These are phyloP conservation scores for Inonotus hispidus DNA, from an alignment of 1,284 basidiomycete species.

Conservation along the genomic window DNA sequence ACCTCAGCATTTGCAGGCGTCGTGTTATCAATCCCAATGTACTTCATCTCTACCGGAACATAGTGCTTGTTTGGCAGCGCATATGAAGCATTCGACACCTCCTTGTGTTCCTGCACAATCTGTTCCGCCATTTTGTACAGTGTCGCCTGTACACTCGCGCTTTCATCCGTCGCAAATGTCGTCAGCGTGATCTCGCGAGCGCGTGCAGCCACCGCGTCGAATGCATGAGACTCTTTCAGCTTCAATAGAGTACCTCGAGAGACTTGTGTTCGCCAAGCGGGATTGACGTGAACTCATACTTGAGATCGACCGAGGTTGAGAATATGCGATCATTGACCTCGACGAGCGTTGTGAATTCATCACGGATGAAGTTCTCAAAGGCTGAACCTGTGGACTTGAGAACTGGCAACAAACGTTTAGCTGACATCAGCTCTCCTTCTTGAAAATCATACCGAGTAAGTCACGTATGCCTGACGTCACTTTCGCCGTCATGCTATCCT, in stretches of 20 bases:
- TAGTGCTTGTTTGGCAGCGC: slow-evolving; percentile 93
- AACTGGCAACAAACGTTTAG: slow-evolving; percentile 41
- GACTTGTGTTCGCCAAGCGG: slow-evolving; percentile 1
- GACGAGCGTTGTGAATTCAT: slow-evolving; percentile 84
- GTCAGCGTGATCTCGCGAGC: slow-evolving; percentile 71
- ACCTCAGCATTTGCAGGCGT: slow-evolving; percentile 71
- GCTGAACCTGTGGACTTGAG: slow-evolving; percentile 88
- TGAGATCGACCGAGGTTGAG: slow-evolving; percentile 75
- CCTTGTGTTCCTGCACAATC: slow-evolving; percentile 62
- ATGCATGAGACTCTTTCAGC: slow-evolving; percentile 50
- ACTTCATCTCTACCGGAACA: slow-evolving; percentile 76
- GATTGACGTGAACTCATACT: slow-evolving; percentile 51
- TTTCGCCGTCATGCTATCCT: slow-evolving; percentile 51
- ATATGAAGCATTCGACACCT: slow-evolving; percentile 65
- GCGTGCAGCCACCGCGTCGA: slow-evolving; percentile 46
- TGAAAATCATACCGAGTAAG: slow-evolving; percentile 56
- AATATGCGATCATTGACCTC: slow-evolving; percentile 86
- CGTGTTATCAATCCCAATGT: slow-evolving; percentile 47
- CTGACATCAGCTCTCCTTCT: not conserved
- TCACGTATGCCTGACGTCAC: slow-evolving; percentile 72
- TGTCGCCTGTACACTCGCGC: slow-evolving; percentile 88
- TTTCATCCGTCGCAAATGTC: slow-evolving; percentile 83
- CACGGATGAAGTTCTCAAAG: slow-evolving; percentile 78
- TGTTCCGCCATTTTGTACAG: slow-evolving; percentile 84
- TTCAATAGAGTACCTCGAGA: not conserved